Conservation (phyloP, 148 eudicot species). For the Fallopia convolvulus region DNA sequence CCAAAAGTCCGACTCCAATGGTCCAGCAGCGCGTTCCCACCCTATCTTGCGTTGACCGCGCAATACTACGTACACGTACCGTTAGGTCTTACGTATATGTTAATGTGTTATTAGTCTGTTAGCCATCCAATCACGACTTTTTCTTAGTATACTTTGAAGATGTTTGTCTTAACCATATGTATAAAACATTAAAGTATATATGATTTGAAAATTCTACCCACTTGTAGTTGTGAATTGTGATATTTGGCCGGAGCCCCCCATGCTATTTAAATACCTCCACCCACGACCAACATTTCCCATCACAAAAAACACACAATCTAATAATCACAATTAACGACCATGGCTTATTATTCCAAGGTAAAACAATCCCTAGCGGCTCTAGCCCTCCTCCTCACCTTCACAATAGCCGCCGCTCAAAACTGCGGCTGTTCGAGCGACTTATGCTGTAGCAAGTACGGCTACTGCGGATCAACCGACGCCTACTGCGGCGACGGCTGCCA, state of each 20-base stretch:
- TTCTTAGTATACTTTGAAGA: no score
- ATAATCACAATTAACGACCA: neutral
- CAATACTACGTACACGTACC: neutral
- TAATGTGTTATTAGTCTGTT: neutral
- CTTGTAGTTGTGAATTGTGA: no score
- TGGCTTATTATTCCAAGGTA: neutral
- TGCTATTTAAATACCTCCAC: neutral
- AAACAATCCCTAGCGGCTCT: neutral
- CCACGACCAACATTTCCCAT: neutral
- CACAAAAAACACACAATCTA: neutral
- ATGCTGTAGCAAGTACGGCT: slow-evolving; percentile 32
- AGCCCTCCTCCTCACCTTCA: neutral
- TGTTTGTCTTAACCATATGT: no score
- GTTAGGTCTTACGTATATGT: no score
- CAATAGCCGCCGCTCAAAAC: neutral
- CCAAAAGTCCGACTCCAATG: neutral
- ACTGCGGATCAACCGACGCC: slow-evolving; percentile 14
- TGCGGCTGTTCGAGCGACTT: slow-evolving; percentile 18
- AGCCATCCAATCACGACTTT: slow-evolving; percentile 1
- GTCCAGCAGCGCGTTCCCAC: neutral
- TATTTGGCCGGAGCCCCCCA: no score
- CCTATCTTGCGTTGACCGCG: neutral
- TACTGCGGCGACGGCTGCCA: slow-evolving; percentile 29
- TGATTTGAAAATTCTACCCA: no score
- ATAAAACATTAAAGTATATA: no score